These are phyloP conservation scores for Zymoseptoria crescenta DNA, from an alignment of 2,329 filamentous ascomycete genomes.

Conservation along the genomic window DNA sequence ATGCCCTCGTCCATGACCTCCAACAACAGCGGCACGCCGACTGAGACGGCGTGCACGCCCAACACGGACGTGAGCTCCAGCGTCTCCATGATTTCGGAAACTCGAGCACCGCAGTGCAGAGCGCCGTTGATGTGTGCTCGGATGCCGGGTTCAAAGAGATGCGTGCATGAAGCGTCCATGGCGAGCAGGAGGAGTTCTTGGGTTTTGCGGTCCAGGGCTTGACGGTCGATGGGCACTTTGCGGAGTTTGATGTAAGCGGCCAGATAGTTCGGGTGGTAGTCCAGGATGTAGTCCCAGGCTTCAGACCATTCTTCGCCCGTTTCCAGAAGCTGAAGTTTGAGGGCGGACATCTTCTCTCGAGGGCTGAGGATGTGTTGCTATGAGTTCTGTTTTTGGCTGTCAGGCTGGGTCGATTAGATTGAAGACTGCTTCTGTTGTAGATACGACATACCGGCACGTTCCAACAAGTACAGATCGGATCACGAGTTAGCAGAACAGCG, in stretches of 20 bases:
- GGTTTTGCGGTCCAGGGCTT: slow-evolving; percentile 34
- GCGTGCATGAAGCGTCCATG: slow-evolving; percentile 38
- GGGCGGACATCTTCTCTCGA: slow-evolving; percentile 1
- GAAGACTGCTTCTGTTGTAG: background rate
- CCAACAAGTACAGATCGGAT: background rate
- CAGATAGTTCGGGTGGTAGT: slow-evolving; percentile 7
- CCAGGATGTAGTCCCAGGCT: slow-evolving; percentile 10
- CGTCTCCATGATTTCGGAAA: slow-evolving; percentile 40
- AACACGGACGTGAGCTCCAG: slow-evolving; percentile 39
- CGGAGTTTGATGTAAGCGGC: slow-evolving; percentile 9
- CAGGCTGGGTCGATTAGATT: background rate
- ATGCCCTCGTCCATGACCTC: slow-evolving; percentile 41
- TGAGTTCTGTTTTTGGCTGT: background rate
- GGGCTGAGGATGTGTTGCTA: background rate
- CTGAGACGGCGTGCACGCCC: slow-evolving; percentile 40
- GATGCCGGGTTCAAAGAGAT: slow-evolving; percentile 39
- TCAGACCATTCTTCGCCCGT: slow-evolving; percentile 9
- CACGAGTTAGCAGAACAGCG: background rate
- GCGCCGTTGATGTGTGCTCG: slow-evolving; percentile 36
- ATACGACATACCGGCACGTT: background rate
- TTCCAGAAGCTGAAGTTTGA: slow-evolving; percentile 8
- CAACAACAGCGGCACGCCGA: slow-evolving; percentile 40
- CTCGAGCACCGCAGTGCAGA: slow-evolving; percentile 33
- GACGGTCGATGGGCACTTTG: slow-evolving; percentile 24
- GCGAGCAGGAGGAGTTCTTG: slow-evolving; percentile 39